phyloP scores from a whole-genome alignment of 2,329 filamentous ascomycete genomes.

The Aspergillus sp. region DNA sequence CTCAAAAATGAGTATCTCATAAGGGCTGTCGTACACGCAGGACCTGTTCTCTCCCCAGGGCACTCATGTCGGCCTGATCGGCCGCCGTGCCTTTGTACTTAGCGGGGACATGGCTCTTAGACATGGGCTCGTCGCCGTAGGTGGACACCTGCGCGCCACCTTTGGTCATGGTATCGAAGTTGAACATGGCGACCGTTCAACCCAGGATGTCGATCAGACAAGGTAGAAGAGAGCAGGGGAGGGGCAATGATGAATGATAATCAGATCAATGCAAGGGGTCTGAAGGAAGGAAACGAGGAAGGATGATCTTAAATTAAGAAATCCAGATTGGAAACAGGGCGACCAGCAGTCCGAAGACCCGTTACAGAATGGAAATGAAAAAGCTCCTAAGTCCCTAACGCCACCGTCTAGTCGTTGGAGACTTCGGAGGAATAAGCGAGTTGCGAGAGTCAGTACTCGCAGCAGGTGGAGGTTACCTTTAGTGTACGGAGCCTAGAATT shows the following conservation, averaged over 20 bases:
- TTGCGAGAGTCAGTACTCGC: background rate
- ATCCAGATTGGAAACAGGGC: background rate
- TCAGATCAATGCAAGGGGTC: background rate
- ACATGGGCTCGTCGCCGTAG: background rate
- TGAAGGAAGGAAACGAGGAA: background rate
- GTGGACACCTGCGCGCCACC: background rate
- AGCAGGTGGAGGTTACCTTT: too few relatives aligned
- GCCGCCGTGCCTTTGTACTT: slow-evolving; percentile 38
- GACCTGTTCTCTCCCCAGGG: slow-evolving; percentile 40
- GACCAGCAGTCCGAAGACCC: too few relatives aligned
- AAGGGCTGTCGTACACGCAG: slow-evolving; percentile 29
- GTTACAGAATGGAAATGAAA: background rate
- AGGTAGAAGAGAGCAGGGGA: background rate
- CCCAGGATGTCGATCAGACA: background rate
- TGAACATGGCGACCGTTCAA: background rate
- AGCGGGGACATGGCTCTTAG: slow-evolving; percentile 30
- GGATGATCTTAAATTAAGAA: background rate
- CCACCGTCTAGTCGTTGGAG: background rate
- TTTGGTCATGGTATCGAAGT: background rate
- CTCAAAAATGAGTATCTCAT: too few relatives aligned
- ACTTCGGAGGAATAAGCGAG: background rate
- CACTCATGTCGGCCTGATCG: slow-evolving; percentile 40
- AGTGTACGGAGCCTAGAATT: too few relatives aligned
- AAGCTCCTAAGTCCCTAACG: background rate
- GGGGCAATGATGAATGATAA: background rate